Evolutionary conservation across 129 eudicot genomes (phyloP), one percentile per base, ranked within the genome.

Genomic region (Sambucus nigra): DNA sequence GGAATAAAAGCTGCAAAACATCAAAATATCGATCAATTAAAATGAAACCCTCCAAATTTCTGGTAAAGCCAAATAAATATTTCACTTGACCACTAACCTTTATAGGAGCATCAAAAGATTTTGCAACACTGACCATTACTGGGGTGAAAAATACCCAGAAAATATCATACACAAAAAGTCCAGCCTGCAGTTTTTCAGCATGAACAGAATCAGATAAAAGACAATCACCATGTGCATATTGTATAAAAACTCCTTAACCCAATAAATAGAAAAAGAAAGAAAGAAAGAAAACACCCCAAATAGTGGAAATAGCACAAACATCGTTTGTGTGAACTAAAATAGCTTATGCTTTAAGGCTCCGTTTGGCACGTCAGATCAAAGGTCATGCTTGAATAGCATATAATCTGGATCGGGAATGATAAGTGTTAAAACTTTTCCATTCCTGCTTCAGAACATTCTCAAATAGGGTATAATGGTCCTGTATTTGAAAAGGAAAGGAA

Each of bases 111-210:
- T 92, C 96, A 75, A 92, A 92, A 61, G 99, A 92, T 65, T 86
- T 92, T 22, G 99, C 99, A 49, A 92, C 96, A 62, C 99, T 92
- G 54, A 92, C 99, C 99, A 92, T 92, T 38, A 92, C 99, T 1
- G 99, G 99, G 73, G 99, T 92, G 64, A 92, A 92, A 67, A 92
- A 92, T 35, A 92, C 99, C 99, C 99, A 92, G 72, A 92, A 92
- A 60, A 92, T 86, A 65, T 92, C 99, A 66, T 92, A 92, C 27
- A 92, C 57, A 67, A 92, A 92, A 62, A 89, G 94, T 33, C 98
- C 98, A 52, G 75, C 81, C 98, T 89, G 94, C 73, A 78, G 45
- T 61, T 53, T 19, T 35, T 19, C 47, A 38, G 39, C 21, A 41
- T 19, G 42, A 20, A 18, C 51, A 65, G 14, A 46, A 58, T 53